Conservation (phyloP, 208 protist species). For the Phytomonas francai region DNA sequence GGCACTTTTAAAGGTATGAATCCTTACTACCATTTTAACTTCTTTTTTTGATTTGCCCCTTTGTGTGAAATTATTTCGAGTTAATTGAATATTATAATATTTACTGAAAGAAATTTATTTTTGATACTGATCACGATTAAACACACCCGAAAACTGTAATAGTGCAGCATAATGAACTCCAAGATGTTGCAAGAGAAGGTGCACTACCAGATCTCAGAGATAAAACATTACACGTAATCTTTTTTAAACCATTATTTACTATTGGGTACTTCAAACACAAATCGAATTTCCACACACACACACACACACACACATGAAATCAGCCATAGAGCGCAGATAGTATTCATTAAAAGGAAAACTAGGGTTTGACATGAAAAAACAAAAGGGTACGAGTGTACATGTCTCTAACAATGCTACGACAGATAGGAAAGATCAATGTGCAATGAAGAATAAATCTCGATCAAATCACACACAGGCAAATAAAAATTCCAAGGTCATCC, state of each 20-base stretch:
- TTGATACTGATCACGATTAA: background rate
- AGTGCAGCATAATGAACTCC: background rate
- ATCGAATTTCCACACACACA: conserved; percentile 5
- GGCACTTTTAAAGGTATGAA: background rate
- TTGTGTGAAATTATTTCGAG: background rate
- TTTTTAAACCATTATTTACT: background rate
- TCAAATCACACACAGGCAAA: background rate
- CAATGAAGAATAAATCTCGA: background rate
- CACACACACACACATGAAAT: background rate
- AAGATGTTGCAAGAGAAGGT: background rate
- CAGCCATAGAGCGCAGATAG: background rate
- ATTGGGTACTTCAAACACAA: too few species aligned
- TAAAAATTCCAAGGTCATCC: background rate
- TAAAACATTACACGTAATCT: background rate
- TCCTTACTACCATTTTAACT: background rate
- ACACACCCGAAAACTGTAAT: background rate
- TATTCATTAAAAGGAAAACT: background rate
- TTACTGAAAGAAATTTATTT: background rate
- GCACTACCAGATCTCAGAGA: background rate
- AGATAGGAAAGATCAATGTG: background rate
- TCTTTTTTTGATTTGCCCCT: background rate
- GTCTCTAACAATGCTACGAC: background rate
- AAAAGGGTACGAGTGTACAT: background rate
- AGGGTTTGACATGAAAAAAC: background rate
- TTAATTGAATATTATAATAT: background rate